Evolutionary conservation across 371 early-diverging fungal genomes (phyloP).

Genomic region (Mucor plumbeus): DNA sequence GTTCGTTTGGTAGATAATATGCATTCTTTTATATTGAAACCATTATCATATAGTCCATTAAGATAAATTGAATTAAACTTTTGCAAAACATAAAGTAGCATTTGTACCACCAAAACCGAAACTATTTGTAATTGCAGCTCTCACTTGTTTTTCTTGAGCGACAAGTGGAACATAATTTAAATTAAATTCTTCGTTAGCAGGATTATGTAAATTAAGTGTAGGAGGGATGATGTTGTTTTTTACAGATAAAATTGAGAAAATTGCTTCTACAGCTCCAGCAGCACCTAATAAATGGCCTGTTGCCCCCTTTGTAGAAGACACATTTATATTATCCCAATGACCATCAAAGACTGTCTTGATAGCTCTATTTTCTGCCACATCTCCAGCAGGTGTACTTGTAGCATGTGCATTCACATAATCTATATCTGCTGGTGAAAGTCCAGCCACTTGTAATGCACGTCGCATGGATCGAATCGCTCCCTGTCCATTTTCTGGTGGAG

Average conservation of each 20-base stretch:
- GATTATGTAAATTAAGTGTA: slow-evolving; percentile 78
- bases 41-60: slow-evolving; percentile 80
- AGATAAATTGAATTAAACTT: slow-evolving; percentile 56
- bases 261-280: slow-evolving; percentile 94
- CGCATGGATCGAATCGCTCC: slow-evolving; percentile 90
- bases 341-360: slow-evolving; percentile 79
- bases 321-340: slow-evolving; percentile 58
- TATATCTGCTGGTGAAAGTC: slow-evolving; percentile 64
- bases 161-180: slow-evolving; percentile 78
- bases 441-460: slow-evolving; percentile 73
- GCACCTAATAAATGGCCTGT: slow-evolving; percentile 95
- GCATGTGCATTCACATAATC: slow-evolving; percentile 97
- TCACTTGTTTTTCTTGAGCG: slow-evolving; percentile 66
- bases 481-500: slow-evolving; percentile 84
- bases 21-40: slow-evolving; percentile 84
- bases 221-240: slow-evolving; percentile 76
- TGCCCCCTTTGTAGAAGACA: slow-evolving; percentile 92
- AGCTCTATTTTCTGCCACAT: slow-evolving; percentile 80
- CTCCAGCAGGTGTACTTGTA: slow-evolving; percentile 88
- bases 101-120: slow-evolving; percentile 99
- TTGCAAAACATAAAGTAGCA: slow-evolving; percentile 80
- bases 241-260: slow-evolving; percentile 83
- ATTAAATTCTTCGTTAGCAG: slow-evolving; percentile 66
- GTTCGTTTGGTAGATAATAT: slow-evolving; percentile 84
- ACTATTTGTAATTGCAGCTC: slow-evolving; percentile 85